phyloP scores from a whole-genome alignment of 2,329 filamentous ascomycete genomes.

The Claviceps purpurea region DNA sequence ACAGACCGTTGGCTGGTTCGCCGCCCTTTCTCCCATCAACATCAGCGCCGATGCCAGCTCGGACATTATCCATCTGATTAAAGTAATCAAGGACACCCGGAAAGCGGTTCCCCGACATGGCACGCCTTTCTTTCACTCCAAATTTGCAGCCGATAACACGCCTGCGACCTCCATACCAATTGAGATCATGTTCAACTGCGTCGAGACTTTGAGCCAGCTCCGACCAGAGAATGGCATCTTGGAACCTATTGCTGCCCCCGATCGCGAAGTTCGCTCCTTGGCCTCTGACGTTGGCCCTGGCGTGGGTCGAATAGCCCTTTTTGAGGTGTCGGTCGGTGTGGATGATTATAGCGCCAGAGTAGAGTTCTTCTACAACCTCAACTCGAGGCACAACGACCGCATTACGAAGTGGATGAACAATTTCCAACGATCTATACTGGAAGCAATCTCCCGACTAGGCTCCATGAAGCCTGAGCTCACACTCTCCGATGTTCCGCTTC shows the following conservation, averaged over 20 bases:
- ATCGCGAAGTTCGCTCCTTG: conserved; percentile 22
- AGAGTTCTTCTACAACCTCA: conserved; percentile 30
- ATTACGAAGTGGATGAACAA: conserved; percentile 33
- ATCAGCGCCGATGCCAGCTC: conserved; percentile 29
- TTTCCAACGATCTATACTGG: conserved; percentile 32
- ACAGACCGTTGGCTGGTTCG: conserved; percentile 48
- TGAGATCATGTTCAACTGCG: conserved; percentile 46
- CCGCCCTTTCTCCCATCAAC: conserved; percentile 38
- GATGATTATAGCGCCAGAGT: conserved; percentile 29
- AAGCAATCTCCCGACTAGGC: conserved; percentile 28
- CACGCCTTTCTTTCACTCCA: conserved; percentile 34
- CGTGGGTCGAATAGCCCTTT: conserved; percentile 35
- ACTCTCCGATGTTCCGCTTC: conserved; percentile 33
- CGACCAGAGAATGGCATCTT: conserved; percentile 35
- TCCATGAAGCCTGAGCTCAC: conserved; percentile 34
- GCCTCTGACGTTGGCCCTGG: conserved; percentile 30
- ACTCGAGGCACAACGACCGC: conserved; percentile 26
- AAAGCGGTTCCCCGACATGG: conserved; percentile 30
- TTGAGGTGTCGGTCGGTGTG: conserved; percentile 35
- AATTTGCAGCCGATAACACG: conserved; percentile 23
- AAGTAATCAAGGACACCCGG: conserved; percentile 39
- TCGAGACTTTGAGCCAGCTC: conserved; percentile 35
- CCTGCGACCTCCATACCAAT: conserved; percentile 31
- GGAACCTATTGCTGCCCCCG: conserved; percentile 29
- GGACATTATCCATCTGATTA: conserved; percentile 36